These are phyloP conservation scores for Brassica balearica DNA, from an alignment of 441 rosid genomes.

Conservation along the genomic window DNA sequence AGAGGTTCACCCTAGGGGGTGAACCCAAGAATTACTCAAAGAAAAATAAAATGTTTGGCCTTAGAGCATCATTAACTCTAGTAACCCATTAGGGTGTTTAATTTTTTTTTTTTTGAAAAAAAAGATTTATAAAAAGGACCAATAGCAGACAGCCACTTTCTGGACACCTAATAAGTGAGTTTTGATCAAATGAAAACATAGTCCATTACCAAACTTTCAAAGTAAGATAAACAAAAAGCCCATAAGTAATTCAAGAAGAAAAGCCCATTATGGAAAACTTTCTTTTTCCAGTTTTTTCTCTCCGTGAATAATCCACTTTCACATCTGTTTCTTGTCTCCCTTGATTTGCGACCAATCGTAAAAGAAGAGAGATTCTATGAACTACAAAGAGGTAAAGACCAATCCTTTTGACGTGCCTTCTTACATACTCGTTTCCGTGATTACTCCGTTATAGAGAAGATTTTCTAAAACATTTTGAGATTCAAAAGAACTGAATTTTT, in stretches of 20 bases:
- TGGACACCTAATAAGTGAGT: not conserved
- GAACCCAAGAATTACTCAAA: too few relatives aligned
- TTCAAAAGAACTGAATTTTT: not conserved
- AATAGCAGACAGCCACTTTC: too few relatives aligned
- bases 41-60: too few relatives aligned
- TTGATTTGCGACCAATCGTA: slow-evolving; percentile 30
- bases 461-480: slow-evolving; percentile 1
- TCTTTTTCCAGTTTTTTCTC: not conserved
- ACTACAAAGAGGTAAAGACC: slow-evolving; percentile 25
- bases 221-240: not conserved
- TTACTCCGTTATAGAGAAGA: not conserved
- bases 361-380: not conserved
- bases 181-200: not conserved
- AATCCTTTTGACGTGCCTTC: slow-evolving; percentile 25
- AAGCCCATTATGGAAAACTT: slow-evolving; percentile 2
- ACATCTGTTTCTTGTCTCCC: slow-evolving; percentile 22
- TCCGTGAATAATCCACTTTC: slow-evolving; percentile 20
- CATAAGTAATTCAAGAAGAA: not conserved
- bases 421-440: not conserved
- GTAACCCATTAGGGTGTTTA: too few relatives aligned
- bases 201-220: slow-evolving; percentile 1
- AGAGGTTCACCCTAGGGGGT: too few relatives aligned
- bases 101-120: too few relatives aligned
- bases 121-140: too few relatives aligned
- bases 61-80: too few relatives aligned